A percentile compares a stretch with the other conserved stretches of the same genome.
phyloP scores from a whole-genome alignment of 495 filamentous ascomycete species.

The Penicillium samsonianum region DNA sequence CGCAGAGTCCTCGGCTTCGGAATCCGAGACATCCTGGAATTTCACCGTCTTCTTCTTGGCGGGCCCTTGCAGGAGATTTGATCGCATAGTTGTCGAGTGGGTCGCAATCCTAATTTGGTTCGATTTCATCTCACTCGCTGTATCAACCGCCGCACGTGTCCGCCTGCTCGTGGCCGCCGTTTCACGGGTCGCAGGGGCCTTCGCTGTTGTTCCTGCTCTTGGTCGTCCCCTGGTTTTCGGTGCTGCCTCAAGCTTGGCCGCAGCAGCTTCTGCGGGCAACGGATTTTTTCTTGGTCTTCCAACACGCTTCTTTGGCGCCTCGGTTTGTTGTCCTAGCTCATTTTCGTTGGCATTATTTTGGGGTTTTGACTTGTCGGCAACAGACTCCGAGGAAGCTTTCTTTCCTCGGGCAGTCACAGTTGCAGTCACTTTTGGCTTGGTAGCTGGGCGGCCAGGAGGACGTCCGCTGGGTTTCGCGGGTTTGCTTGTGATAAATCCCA shows the following conservation, averaged over 20 bases:
- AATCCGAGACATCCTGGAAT: slow-evolving; percentile 47
- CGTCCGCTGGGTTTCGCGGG: slow-evolving; percentile 21
- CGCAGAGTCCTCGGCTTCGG: slow-evolving; percentile 40
- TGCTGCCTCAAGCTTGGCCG: slow-evolving; percentile 20
- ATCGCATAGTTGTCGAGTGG: slow-evolving; percentile 35
- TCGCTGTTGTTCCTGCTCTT: slow-evolving; percentile 30
- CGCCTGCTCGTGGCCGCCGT: slow-evolving; percentile 27
- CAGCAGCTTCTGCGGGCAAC: slow-evolving; percentile 7
- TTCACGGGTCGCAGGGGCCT: slow-evolving; percentile 8
- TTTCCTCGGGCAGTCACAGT: slow-evolving; percentile 20
- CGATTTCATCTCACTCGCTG: slow-evolving; percentile 21
- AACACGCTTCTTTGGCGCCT: slow-evolving; percentile 39
- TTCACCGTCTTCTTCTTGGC: slow-evolving; percentile 57
- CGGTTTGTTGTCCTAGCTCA: slow-evolving; percentile 25
- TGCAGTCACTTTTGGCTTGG: slow-evolving; percentile 13
- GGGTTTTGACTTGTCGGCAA: slow-evolving; percentile 12
- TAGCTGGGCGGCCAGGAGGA: slow-evolving; percentile 18
- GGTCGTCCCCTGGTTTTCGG: slow-evolving; percentile 41
- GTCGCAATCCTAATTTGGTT: slow-evolving; percentile 34
- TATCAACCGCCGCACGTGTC: slow-evolving; percentile 23
- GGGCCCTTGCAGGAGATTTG: slow-evolving; percentile 42
- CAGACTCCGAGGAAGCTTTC: slow-evolving; percentile 19
- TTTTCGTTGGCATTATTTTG: slow-evolving; percentile 25
- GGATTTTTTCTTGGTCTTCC: slow-evolving; percentile 38
- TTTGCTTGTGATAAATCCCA: slow-evolving; percentile 34